Conservation (phyloP, 106 monocot species). For the Chionographis japonica region DNA sequence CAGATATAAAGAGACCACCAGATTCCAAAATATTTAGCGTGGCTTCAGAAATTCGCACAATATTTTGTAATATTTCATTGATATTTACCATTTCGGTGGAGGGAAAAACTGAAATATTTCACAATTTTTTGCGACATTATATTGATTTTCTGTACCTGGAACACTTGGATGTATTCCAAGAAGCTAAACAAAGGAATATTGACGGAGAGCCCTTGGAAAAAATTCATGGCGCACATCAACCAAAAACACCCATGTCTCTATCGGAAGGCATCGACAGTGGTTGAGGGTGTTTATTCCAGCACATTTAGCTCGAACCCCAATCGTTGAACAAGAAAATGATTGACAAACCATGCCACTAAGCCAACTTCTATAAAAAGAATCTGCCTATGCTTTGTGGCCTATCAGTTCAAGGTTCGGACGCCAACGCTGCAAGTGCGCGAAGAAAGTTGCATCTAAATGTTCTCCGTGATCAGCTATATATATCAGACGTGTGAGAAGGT, state of each 20-base stretch:
- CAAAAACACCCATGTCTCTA: conserved; percentile 8
- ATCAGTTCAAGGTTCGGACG: neutral
- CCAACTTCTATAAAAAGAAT: conserved; percentile 13
- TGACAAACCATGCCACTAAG: conserved; percentile 17
- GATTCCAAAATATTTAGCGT: too few relatives aligned
- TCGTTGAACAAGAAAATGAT: conserved; percentile 8
- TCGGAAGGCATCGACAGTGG: conserved; percentile 6
- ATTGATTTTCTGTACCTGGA: neutral
- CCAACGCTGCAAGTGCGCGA: neutral
- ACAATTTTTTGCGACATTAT: too few relatives aligned
- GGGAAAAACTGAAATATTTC: too few relatives aligned
- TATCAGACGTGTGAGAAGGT: too few relatives aligned
- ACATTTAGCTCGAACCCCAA: conserved; percentile 3
- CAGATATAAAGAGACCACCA: too few relatives aligned
- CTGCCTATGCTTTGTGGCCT: conserved; percentile 7
- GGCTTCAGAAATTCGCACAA: too few relatives aligned
- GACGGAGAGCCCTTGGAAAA: conserved; percentile 4
- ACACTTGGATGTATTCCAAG: conserved; percentile 12
- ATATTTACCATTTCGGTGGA: too few relatives aligned
- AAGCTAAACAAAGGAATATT: conserved; percentile 25
- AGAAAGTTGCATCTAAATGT: neutral
- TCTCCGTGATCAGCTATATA: too few relatives aligned
- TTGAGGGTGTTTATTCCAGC: conserved; percentile 21
- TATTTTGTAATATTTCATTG: too few relatives aligned
- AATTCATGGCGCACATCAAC: neutral